Percentiles rank a stretch among this genome's conserved stretches.
phyloP scores from a whole-genome alignment of 1,284 basidiomycete species.

The Bondarzewia mesenterica region DNA sequence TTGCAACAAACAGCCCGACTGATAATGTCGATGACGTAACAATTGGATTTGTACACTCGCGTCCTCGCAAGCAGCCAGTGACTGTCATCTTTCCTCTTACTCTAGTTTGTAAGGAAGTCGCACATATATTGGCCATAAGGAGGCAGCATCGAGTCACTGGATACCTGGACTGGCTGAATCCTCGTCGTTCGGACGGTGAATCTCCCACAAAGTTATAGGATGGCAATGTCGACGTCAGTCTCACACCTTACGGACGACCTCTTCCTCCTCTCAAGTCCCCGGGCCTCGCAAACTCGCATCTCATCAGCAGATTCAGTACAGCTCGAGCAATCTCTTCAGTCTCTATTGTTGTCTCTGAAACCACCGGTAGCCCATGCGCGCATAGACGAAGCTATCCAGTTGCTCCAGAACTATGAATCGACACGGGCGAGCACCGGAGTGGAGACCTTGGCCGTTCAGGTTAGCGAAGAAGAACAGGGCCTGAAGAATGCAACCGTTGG shows the following conservation, averaged over 20 bases:
- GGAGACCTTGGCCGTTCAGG: constrained; percentile 7
- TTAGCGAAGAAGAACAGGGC: constrained; percentile 20
- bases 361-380: constrained; percentile 14
- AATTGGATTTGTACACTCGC: no score
- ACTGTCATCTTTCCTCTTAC: no score
- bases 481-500: constrained; percentile 26
- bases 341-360: constrained; percentile 21
- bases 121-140: no score
- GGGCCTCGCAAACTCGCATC: constrained; percentile 12
- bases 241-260: constrained; percentile 22
- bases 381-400: constrained; percentile 15
- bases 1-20: no score
- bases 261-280: constrained; percentile 13
- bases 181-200: no score
- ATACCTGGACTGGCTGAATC: no score
- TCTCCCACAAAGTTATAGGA: no score
- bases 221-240: constrained; percentile 16
- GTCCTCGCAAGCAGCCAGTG: no score
- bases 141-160: no score
- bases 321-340: constrained; percentile 19
- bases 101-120: no score
- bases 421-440: constrained; percentile 3
- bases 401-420: constrained; percentile 18
- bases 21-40: no score
- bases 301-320: constrained; percentile 6